A percentile compares a stretch with the other conserved stretches of the same genome.
These are phyloP conservation scores for Russula virescens DNA, from an alignment of 768 basidiomycete genomes.

Conservation along the genomic window DNA sequence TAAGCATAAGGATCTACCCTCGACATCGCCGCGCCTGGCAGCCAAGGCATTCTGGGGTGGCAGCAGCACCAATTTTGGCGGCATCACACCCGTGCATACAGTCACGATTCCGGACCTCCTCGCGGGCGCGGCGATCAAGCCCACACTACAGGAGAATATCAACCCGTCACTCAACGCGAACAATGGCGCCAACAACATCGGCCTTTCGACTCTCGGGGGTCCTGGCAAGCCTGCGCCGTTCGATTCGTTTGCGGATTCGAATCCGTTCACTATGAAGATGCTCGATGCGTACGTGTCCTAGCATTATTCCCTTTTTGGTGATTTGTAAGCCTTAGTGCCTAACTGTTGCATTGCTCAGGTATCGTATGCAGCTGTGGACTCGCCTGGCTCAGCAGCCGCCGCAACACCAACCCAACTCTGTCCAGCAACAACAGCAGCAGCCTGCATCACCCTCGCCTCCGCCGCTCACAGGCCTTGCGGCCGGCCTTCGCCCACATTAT, in stretches of 20 bases:
- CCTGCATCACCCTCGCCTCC: slow-evolving; percentile 20
- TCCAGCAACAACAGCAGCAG: slow-evolving; percentile 35
- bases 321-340: not conserved
- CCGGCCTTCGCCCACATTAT: slow-evolving; percentile 35
- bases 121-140: slow-evolving; percentile 25
- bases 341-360: slow-evolving; percentile 33
- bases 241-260: slow-evolving; percentile 72
- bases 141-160: slow-evolving; percentile 64
- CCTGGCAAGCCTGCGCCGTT: slow-evolving; percentile 44
- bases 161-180: slow-evolving; percentile 62
- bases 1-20: slow-evolving; percentile 70
- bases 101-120: slow-evolving; percentile 65
- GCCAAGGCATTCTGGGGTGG: slow-evolving; percentile 79
- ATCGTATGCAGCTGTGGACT: slow-evolving; percentile 90
- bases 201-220: slow-evolving; percentile 32
- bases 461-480: slow-evolving; percentile 29
- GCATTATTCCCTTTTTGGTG: slow-evolving; percentile 9
- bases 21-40: slow-evolving; percentile 47
- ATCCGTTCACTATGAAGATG: slow-evolving; percentile 82
- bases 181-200: slow-evolving; percentile 29
- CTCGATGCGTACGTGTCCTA: slow-evolving; percentile 61
- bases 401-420: slow-evolving; percentile 35
- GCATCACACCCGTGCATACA: slow-evolving; percentile 80
- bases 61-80: slow-evolving; percentile 44
- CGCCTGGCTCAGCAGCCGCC: slow-evolving; percentile 69